phyloP scores from a whole-genome alignment of 2,329 filamentous ascomycete genomes.

The Fusarium sacchari region DNA sequence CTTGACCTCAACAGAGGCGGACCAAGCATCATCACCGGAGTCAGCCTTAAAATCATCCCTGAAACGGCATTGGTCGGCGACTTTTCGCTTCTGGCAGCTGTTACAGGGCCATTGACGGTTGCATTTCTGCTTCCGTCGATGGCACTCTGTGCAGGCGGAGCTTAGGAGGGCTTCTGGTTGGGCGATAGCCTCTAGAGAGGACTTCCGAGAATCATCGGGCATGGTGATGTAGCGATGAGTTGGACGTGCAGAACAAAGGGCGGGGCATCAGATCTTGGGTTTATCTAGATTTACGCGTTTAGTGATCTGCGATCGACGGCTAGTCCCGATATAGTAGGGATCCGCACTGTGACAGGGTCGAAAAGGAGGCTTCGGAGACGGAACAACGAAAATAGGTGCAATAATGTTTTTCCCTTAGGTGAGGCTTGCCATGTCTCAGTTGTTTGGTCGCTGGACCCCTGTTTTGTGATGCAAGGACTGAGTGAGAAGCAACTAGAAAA shows the following conservation, averaged over 20 bases:
- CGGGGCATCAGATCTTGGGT: background rate
- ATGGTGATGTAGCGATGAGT: background rate
- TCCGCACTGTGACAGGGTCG: background rate
- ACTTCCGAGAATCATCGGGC: slow-evolving; percentile 21
- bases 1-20: slow-evolving; percentile 17
- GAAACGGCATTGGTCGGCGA: slow-evolving; percentile 24
- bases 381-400: background rate
- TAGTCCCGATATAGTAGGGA: background rate
- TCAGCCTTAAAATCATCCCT: slow-evolving; percentile 10
- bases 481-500: background rate
- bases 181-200: background rate
- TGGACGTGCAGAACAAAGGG: background rate
- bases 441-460: background rate
- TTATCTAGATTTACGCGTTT: background rate
- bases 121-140: slow-evolving; percentile 25
- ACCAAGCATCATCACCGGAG: background rate
- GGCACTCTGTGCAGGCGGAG: slow-evolving; percentile 20
- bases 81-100: slow-evolving; percentile 22
- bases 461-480: background rate
- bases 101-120: slow-evolving; percentile 26
- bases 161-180: slow-evolving; percentile 1
- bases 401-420: slow-evolving; percentile 10
- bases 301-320: background rate
- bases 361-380: background rate
- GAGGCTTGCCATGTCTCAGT: slow-evolving; percentile 9